Base-by-base conservation (phyloP, 129 eudicot genomes). In the Erigeron canadensis region DNA sequence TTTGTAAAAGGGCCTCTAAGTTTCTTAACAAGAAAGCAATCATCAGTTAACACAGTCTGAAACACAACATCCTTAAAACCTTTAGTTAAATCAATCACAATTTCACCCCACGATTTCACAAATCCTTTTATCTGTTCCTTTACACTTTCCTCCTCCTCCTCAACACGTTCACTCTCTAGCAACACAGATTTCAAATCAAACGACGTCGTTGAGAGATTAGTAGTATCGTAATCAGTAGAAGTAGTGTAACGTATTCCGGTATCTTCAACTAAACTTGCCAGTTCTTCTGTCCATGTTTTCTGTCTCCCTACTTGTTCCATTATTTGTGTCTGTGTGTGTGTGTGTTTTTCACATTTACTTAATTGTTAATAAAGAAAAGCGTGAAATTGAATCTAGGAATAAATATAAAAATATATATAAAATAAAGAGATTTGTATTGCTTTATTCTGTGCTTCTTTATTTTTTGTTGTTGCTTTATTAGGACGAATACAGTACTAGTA, bases 51-150 rank as follows among this genome's bases (percentile, higher is more conserved):
- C 1, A 89, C 50, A 64, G 77, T 89, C 76, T 94, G 98, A 42
- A 82, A 81, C 18, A 86, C 86, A 1, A 94, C 89, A 72, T 89
- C 97, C 74, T 76, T 87, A 46, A 87, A 90, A 16, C 93, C 97
- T 84, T 80, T 87, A 65, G 88, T 87, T 28, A 94, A 77, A 43
- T 94, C 98, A 63, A 89, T 1, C 22, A 73, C 75, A 57, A 94
- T 78, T 50, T 94, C 98, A 22, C 95, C 98, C 98, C 97, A 94
- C 54, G 96, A 94, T 73, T 77, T 77, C 22, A 67, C 96, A 78
- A 94, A 94, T 6, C 97, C 98, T 77, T 89, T 87, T n/a, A 94
- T 71, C 67, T 89, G 93, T 64, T 94, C 98, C 81, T 77, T 81
- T 23, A 89, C 71, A 17, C 88, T 84, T 86, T 94, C 98, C 10